These are phyloP conservation scores for Colletotrichum sp. DNA, from an alignment of 2,329 filamentous ascomycete genomes.

Conservation along the genomic window DNA sequence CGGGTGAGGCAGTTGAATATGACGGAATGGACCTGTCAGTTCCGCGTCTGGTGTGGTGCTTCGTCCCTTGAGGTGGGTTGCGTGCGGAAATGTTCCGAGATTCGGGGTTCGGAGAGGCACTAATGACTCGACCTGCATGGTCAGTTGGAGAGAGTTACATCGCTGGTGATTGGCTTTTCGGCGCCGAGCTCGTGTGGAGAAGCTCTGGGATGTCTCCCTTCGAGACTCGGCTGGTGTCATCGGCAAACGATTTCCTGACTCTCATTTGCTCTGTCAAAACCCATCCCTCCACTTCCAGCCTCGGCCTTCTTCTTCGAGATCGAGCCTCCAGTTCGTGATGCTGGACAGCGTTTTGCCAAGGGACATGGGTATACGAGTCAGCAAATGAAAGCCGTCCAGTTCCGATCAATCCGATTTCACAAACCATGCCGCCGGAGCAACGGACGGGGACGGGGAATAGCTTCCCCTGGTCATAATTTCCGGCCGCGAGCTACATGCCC, in stretches of 20 bases:
- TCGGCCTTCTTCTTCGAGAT: not conserved
- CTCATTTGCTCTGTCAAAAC: constrained; percentile 12
- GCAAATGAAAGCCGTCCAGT: not conserved
- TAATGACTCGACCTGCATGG: constrained; percentile 6
- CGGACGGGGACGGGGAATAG: not conserved
- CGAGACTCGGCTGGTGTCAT: constrained; percentile 12
- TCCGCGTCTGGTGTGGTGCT: not conserved
- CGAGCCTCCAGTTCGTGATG: constrained; percentile 2
- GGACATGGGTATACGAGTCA: not conserved
- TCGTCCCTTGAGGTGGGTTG: not conserved
- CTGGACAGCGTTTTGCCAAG: not conserved
- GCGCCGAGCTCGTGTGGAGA: constrained; percentile 4
- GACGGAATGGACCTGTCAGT: not conserved
- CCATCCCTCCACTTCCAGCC: not conserved
- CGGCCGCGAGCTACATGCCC: not conserved
- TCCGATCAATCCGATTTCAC: constrained; percentile 1
- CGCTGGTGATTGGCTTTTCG: not conserved
- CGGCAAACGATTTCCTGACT: constrained; percentile 17
- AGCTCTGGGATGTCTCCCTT: not conserved
- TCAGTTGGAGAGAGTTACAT: not conserved
- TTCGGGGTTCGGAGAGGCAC: not conserved
- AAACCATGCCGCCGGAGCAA: not conserved
- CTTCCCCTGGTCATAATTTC: not conserved
- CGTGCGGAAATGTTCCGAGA: not conserved
- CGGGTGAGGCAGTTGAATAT: not conserved